A percentile compares a stretch with the other conserved stretches of the same genome.
Evolutionary conservation across 306 rosid genomes (phyloP).

Genomic region (Cucurbita ficifolia): DNA sequence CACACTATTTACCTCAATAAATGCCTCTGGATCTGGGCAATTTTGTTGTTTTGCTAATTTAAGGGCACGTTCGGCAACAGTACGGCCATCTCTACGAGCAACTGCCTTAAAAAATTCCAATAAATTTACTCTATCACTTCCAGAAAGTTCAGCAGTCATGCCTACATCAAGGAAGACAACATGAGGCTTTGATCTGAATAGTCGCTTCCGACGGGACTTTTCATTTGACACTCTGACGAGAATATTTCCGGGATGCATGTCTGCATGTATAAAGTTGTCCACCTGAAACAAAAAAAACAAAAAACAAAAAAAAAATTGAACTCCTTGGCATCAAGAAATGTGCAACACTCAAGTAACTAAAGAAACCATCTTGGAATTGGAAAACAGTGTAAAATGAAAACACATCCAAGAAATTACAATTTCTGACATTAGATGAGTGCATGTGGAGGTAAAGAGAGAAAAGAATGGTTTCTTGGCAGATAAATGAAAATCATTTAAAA

Average conservation of each 20-base stretch:
- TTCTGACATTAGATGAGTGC: not conserved
- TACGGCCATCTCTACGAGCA: slow-evolving; percentile 87
- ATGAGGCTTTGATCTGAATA: slow-evolving; percentile 96
- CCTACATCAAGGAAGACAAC: slow-evolving; percentile 97
- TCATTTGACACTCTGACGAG: slow-evolving; percentile 66
- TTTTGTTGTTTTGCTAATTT: slow-evolving; percentile 75
- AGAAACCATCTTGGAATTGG: not conserved
- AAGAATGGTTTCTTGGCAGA: not conserved
- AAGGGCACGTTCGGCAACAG: slow-evolving; percentile 74
- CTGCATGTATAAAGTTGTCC: slow-evolving; percentile 99
- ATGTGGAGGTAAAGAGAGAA: not conserved
- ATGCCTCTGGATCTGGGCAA: slow-evolving; percentile 92
- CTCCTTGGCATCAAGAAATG: slow-evolving; percentile 21
- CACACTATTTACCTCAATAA: slow-evolving; percentile 52
- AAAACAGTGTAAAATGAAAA: not conserved
- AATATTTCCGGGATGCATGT: slow-evolving; percentile 99
- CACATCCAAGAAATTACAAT: not conserved
- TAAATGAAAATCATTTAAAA: not conserved
- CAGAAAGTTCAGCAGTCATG: slow-evolving; percentile 97
- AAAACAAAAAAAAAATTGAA: slow-evolving; percentile 3
- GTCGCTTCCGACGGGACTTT: slow-evolving; percentile 45
- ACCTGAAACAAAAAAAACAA: slow-evolving; percentile 58
- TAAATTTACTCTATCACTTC: slow-evolving; percentile 73
- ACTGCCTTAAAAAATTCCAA: slow-evolving; percentile 90
- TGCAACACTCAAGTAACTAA: not conserved